Evolutionary conservation across 495 filamentous ascomycete species (phyloP).

Genomic region (Coniosporium apollinis): DNA sequence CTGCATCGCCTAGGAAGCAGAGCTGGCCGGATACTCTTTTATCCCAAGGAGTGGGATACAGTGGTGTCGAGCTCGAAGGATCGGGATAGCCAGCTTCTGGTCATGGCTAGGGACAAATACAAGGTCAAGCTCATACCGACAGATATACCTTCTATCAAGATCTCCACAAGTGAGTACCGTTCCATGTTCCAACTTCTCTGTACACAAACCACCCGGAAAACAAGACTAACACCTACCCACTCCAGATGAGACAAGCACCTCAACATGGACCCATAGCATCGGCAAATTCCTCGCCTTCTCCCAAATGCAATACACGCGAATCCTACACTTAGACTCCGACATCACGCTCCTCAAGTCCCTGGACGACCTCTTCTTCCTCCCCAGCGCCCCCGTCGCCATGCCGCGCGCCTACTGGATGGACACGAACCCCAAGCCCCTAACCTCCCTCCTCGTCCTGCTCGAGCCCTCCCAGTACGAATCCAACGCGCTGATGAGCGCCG

Average conservation of each 20-base stretch:
- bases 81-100: slow-evolving; percentile 16
- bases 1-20: slow-evolving; percentile 18
- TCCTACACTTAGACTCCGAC: slow-evolving; percentile 23
- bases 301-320: slow-evolving; percentile 18
- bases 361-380: slow-evolving; percentile 26
- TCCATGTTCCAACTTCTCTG: no score
- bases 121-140: slow-evolving; percentile 19
- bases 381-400: slow-evolving; percentile 20
- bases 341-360: slow-evolving; percentile 18
- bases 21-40: slow-evolving; percentile 21
- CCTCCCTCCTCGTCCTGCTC: slow-evolving; percentile 19
- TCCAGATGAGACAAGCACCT: no score
- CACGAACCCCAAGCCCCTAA: slow-evolving; percentile 13
- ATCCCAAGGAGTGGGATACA: slow-evolving; percentile 20
- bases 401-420: slow-evolving; percentile 22
- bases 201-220: no score
- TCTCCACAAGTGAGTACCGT: no score
- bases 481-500: slow-evolving; percentile 9
- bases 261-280: slow-evolving; percentile 19
- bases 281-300: slow-evolving; percentile 23
- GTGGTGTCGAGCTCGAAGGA: slow-evolving; percentile 6
- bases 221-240: no score
- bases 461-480: slow-evolving; percentile 14
- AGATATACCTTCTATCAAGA: no score
- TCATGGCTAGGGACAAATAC: slow-evolving; percentile 17